Conservation (phyloP, 768 basidiomycete genomes). For the Podaxis rugospora region DNA sequence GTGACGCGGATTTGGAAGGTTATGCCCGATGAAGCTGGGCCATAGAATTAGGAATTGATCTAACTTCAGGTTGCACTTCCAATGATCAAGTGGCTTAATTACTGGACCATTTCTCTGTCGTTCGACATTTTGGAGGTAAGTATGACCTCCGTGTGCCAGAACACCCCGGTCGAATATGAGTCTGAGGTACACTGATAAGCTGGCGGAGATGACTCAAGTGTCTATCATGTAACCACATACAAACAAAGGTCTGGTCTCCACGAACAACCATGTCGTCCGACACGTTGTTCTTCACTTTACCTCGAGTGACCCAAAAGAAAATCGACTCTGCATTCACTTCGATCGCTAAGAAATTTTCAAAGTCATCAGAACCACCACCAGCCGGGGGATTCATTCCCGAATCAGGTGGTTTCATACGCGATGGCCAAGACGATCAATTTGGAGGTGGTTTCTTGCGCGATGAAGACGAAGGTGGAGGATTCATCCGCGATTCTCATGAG, state of each 20-base stretch:
- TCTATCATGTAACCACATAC: neutral
- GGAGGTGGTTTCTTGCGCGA: conserved; percentile 17
- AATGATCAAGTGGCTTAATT: no score
- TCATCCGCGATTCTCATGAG: conserved; percentile 9
- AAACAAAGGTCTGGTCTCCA: neutral
- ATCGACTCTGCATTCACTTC: conserved; percentile 13
- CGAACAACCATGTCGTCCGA: conserved; percentile 6
- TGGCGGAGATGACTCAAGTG: neutral
- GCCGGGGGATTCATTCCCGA: conserved; percentile 5
- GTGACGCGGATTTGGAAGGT: conserved; percentile 72
- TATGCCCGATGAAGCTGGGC: neutral
- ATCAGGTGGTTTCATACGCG: conserved; percentile 1
- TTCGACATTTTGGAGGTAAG: no score
- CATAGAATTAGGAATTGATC: no score
- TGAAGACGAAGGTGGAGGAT: conserved; percentile 15
- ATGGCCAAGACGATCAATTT: conserved; percentile 9
- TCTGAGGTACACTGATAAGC: no score
- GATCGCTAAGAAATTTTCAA: neutral
- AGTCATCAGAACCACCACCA: neutral
- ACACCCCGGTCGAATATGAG: no score
- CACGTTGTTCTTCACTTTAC: conserved; percentile 5
- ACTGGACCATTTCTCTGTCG: no score
- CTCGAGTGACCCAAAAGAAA: neutral
- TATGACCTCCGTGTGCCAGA: no score
- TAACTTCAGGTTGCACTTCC: no score